Evolutionary conservation across 495 filamentous ascomycete genomes (phyloP).

Genomic region (Friedmanniomyces simplex): DNA sequence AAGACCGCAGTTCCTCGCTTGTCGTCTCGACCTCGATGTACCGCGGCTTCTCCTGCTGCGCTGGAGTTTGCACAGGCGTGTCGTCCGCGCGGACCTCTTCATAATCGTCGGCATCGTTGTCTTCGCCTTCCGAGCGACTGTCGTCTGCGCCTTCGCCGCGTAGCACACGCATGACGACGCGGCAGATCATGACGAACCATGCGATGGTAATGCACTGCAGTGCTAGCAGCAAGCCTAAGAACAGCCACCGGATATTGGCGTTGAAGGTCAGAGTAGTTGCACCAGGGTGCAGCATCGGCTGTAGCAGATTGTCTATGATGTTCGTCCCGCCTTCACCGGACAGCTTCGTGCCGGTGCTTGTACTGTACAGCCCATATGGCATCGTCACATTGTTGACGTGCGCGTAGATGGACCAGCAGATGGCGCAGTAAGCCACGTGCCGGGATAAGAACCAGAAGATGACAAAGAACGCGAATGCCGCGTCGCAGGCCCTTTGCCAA

Average conservation of each 20-base stretch:
- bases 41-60: not conserved
- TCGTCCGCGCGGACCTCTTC: slow-evolving; percentile 27
- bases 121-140: slow-evolving; percentile 78
- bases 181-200: slow-evolving; percentile 84
- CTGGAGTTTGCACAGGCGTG: not conserved
- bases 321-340: slow-evolving; percentile 47
- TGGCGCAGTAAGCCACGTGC: slow-evolving; percentile 65
- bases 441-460: slow-evolving; percentile 73
- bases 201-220: slow-evolving; percentile 72
- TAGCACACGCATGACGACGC: slow-evolving; percentile 66
- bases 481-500: slow-evolving; percentile 64
- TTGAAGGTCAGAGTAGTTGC: slow-evolving; percentile 66
- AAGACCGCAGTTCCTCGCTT: not conserved
- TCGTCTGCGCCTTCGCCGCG: slow-evolving; percentile 74
- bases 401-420: slow-evolving; percentile 72
- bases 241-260: slow-evolving; percentile 56
- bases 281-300: slow-evolving; percentile 56
- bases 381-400: slow-evolving; percentile 51
- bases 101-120: slow-evolving; percentile 48
- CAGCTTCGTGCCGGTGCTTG: slow-evolving; percentile 37
- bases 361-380: slow-evolving; percentile 59
- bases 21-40: slow-evolving; percentile 18
- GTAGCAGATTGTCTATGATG: slow-evolving; percentile 50
- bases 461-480: slow-evolving; percentile 79
- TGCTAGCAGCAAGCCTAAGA: slow-evolving; percentile 62